Conservation (phyloP, 208 protist genomes). For the Herpetomonas samuelpessoai region DNA sequence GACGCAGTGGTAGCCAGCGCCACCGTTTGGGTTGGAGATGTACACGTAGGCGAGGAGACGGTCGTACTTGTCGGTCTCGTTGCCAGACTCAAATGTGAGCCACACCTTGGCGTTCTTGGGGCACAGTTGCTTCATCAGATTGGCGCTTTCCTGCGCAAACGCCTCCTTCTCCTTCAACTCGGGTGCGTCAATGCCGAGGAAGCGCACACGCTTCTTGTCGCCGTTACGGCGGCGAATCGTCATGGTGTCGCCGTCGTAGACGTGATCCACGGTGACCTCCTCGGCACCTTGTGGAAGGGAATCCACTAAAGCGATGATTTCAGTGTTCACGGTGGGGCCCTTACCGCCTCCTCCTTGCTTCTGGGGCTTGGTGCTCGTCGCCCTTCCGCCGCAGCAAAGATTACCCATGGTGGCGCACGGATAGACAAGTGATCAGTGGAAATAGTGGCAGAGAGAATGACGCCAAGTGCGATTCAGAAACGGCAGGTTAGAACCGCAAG, state of each 20-base stretch:
- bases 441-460: too few species aligned
- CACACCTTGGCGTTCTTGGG: slow-evolving; percentile 19
- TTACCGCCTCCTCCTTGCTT: neutral
- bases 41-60: slow-evolving; percentile 47
- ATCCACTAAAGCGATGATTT: slow-evolving; percentile 27
- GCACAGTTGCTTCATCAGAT: slow-evolving; percentile 42
- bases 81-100: slow-evolving; percentile 16
- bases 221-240: slow-evolving; percentile 37
- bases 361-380: neutral
- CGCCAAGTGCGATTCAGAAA: too few species aligned
- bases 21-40: slow-evolving; percentile 18
- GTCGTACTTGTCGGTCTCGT: slow-evolving; percentile 33
- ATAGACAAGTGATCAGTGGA: too few species aligned
- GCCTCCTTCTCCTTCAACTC: slow-evolving; percentile 44
- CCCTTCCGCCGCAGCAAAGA: slow-evolving; percentile 9
- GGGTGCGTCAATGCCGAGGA: slow-evolving; percentile 55
- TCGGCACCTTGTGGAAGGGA: slow-evolving; percentile 21
- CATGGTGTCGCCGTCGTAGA: slow-evolving; percentile 69
- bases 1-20: slow-evolving; percentile 35
- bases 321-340: neutral
- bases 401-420: slow-evolving; percentile 17
- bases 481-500: too few species aligned
- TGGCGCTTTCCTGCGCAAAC: slow-evolving; percentile 40
- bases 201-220: slow-evolving; percentile 25
- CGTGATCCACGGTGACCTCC: slow-evolving; percentile 41